These are phyloP conservation scores for Phytophthora nicotianae DNA, from an alignment of 352 stramenopile species.

Conservation along the genomic window DNA sequence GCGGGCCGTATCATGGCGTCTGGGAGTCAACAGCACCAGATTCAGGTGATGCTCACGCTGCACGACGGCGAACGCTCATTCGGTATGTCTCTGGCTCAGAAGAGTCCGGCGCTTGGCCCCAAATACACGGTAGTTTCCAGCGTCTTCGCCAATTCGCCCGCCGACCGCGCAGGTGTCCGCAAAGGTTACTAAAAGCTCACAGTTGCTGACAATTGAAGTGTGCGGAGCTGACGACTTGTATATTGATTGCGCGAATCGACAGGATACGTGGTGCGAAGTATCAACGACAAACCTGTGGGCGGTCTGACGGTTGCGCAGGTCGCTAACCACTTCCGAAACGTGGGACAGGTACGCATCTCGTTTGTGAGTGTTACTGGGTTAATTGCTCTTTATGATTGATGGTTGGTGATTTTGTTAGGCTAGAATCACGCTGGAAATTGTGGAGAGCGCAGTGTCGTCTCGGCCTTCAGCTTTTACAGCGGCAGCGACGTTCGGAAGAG, in stretches of 20 bases:
- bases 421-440: conserved; percentile 35
- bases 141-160: conserved; percentile 61
- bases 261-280: conserved; percentile 51
- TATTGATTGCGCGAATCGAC: not conserved
- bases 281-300: conserved; percentile 42
- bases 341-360: conserved; percentile 25
- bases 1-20: conserved; percentile 7
- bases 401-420: conserved; percentile 13
- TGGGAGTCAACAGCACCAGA: conserved; percentile 11
- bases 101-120: conserved; percentile 7
- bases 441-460: conserved; percentile 5
- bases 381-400: conserved; percentile 6
- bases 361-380: not conserved
- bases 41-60: conserved; percentile 55
- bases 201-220: not conserved
- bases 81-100: conserved; percentile 70
- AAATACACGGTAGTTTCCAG: conserved; percentile 60
- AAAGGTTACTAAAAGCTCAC: conserved; percentile 37
- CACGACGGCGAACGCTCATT: conserved; percentile 59
- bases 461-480: conserved; percentile 11
- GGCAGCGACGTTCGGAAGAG: conserved; percentile 9
- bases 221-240: not conserved
- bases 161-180: conserved; percentile 55
- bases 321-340: conserved; percentile 52
- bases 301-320: conserved; percentile 45